Evolutionary conservation across 129 eudicot genomes (phyloP), one percentile per base, ranked within the genome.

Genomic region (Escallonia rubra): DNA sequence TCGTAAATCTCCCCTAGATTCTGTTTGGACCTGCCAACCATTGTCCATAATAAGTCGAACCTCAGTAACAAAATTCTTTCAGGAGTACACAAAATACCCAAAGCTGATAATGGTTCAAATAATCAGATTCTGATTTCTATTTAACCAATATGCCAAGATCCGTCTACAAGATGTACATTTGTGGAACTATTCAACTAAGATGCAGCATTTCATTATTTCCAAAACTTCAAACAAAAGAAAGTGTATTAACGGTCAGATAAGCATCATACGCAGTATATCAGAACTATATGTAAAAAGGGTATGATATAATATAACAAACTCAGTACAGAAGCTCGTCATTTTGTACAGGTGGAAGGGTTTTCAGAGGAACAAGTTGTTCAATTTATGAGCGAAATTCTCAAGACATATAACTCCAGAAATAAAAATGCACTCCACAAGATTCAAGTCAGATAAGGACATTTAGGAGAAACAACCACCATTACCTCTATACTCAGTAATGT

Each of bases 401-500:
- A 44, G 6, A 56, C 56, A 44, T n/a, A 45, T 13, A 56, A 57
- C 43, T 15, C 11, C 55, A 12, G 15, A 63, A 12, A 64, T 3
- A 64, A 45, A 43, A 51, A 3, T 42, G 67, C 8, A 41, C 51
- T 23, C 1, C 34, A 23, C 34, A 23, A 23, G 34, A 23, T 23
- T 23, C 34, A 23, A 23, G 34, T 23, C 34, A 23, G 34, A 63
- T 2, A 56, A 47, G 34, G 11, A 43, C 12, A 56, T 56, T 43
- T 43, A 38, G 41, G 43, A 66, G 49, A 69, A 72, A 12, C 46
- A 41, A 61, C 41, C 53, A 65, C 53, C 64, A 46, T 39, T 66
- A 85, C 92, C 91, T 93, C 99, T 61, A 93, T 76, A 74, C 99
- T 93, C 42, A 89, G 76, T 46, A 86, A 58, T n/a, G 99, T 86